Base-by-base conservation (phyloP, 805 yeast genomes). In the Candida parachauliodes region DNA sequence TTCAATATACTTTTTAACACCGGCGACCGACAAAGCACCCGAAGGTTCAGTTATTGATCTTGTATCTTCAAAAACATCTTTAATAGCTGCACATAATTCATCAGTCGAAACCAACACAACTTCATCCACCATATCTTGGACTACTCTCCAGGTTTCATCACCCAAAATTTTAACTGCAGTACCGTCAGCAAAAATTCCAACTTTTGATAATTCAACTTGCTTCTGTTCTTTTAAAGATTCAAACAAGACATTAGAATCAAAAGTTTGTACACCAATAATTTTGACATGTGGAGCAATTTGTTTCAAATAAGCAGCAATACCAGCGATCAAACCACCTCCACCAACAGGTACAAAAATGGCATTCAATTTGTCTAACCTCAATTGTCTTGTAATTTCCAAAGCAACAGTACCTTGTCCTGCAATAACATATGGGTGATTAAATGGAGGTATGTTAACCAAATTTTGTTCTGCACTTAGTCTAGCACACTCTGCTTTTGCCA, bases 381-480 rank as follows among this genome's bases (percentile, higher is more conserved):
- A 74, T 65, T 93, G 99, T 59, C 96, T 79, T 39, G 93, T 66
- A 18, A 93, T 67, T 62, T 93, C 99, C 77, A 89, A 76, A 3
- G 95, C 98, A 45, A 91, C 82, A 18, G 99, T 93, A 42, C 98
- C 99, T 62, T 93, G 99, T 17, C 99, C 99, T 7, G 99, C 98
- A 62, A 93, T 88, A 47, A 93, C 96, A 50, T 82, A 87, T 2
- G 99, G 99, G 55, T 93, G 97, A 55, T 93, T 95, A 57, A 93
- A 93, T 1, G 99, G 99, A n/a, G 98, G 98, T 31, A 93, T 85
- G 51, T 88, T 83, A 5, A 93, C 84, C 51, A 87, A 69, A 10
- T 87, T 88, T 42, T 87, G 75, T 52, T 81, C 79, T 21, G 65
- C 64, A 19, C 83, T 65, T 37, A 93, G 65, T 40, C 95, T 68